Evolutionary conservation across 805 yeast genomes (phyloP).

Genomic region (Komagataella phaffii): DNA sequence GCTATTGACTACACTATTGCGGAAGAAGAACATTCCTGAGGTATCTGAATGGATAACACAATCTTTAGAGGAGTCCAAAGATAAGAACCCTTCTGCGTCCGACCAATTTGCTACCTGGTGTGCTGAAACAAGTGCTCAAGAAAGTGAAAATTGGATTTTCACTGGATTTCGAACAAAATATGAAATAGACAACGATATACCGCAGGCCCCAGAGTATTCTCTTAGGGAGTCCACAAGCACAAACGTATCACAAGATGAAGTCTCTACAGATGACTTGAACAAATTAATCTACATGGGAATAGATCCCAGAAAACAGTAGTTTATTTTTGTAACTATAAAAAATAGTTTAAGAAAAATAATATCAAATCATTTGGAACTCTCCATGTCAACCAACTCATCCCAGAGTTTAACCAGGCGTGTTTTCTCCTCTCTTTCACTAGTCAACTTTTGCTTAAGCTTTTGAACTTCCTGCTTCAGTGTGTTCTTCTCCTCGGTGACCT

Average conservation of each 20-base stretch:
- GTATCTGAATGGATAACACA: slow-evolving; percentile 72
- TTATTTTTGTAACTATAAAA: not conserved
- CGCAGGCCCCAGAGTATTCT: slow-evolving; percentile 6
- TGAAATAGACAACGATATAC: slow-evolving; percentile 23
- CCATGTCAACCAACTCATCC: slow-evolving; percentile 17
- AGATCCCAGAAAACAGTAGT: not conserved
- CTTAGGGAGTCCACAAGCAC: not conserved
- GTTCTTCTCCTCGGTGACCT: slow-evolving; percentile 27
- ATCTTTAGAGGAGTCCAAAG: slow-evolving; percentile 9
- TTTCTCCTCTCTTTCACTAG: slow-evolving; percentile 43
- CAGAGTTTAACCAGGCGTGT: slow-evolving; percentile 39
- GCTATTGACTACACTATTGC: slow-evolving; percentile 65
- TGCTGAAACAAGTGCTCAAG: slow-evolving; percentile 33
- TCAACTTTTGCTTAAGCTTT: slow-evolving; percentile 31
- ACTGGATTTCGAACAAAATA: slow-evolving; percentile 44
- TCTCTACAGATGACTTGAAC: not conserved
- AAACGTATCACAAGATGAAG: not conserved
- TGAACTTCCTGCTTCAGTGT: slow-evolving; percentile 37
- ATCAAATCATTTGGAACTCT: not conserved
- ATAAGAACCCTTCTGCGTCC: slow-evolving; percentile 20
- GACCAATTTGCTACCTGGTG: slow-evolving; percentile 69
- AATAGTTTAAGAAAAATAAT: not conserved
- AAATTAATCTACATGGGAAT: not conserved
- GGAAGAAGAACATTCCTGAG: slow-evolving; percentile 85
- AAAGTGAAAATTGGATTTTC: slow-evolving; percentile 43